Evolutionary conservation across 2,329 filamentous ascomycete genomes (phyloP).

Genomic region (Boeremia lycopersici): DNA sequence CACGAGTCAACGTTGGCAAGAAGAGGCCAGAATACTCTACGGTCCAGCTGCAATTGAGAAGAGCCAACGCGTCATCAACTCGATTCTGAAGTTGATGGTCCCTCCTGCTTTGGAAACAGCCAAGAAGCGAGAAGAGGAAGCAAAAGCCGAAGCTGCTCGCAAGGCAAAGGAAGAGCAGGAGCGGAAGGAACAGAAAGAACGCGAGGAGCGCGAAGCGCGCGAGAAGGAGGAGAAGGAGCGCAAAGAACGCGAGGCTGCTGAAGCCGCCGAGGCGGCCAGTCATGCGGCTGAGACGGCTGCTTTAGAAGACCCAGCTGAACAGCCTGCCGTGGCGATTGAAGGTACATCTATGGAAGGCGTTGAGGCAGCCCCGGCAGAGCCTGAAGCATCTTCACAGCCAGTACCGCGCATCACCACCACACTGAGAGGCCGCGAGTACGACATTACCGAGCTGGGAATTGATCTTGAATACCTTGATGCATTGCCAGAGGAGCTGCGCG

Average conservation of each 20-base stretch:
- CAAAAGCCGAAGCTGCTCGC: constrained; percentile 74
- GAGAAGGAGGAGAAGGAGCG: constrained; percentile 52
- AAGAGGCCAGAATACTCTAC: constrained; percentile 88
- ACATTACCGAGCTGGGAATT: constrained; percentile 93
- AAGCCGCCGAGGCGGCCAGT: constrained; percentile 45
- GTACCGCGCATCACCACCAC: constrained; percentile 74
- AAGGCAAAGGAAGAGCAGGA: constrained; percentile 66
- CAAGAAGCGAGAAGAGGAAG: constrained; percentile 73
- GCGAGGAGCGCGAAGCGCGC: constrained; percentile 61
- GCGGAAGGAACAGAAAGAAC: constrained; percentile 65
- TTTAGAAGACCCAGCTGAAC: constrained; percentile 33
- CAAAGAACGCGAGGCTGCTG: constrained; percentile 51
- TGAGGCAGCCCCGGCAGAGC: constrained; percentile 53
- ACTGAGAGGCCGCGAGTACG: constrained; percentile 84
- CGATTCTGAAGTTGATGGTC: constrained; percentile 74
- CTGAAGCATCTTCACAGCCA: constrained; percentile 44
- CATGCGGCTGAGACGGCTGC: constrained; percentile 37
- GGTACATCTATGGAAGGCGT: constrained; percentile 77
- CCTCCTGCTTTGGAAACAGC: constrained; percentile 85
- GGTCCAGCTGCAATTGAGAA: constrained; percentile 71
- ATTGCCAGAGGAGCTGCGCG: constrained; percentile 94
- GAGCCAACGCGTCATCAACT: constrained; percentile 68
- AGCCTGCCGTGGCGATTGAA: constrained; percentile 47
- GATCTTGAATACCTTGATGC: constrained; percentile 93
- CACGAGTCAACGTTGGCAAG: constrained; percentile 81